Conservation (phyloP, 257 asterid species). For the Fraxinus cuspidata region DNA sequence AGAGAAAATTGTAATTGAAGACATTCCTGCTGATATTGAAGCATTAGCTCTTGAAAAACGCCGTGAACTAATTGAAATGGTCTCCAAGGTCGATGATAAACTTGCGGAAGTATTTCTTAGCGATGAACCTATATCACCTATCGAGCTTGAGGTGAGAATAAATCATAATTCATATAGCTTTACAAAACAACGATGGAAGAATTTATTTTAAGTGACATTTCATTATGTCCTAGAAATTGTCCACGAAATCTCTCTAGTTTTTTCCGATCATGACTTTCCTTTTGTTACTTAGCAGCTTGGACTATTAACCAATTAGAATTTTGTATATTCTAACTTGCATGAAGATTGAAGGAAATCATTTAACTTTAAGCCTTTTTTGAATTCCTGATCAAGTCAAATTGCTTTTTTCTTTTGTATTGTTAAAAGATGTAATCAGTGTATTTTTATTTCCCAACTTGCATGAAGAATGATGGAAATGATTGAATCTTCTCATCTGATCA, state of each 20-base stretch:
- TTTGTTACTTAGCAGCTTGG: neutral
- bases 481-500: neutral
- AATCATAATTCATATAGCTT: constrained; percentile 16
- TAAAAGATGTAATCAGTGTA: neutral
- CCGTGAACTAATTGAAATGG: constrained; percentile 79
- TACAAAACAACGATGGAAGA: neutral
- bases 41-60: constrained; percentile 72
- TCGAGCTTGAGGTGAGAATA: constrained; percentile 72
- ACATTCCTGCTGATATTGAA: constrained; percentile 73
- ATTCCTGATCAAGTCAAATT: neutral
- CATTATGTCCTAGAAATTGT: constrained; percentile 8
- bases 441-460: neutral
- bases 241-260: constrained; percentile 16
- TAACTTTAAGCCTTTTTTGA: neutral
- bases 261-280: neutral
- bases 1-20: constrained; percentile 71
- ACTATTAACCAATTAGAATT: neutral
- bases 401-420: neutral
- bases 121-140: constrained; percentile 83
- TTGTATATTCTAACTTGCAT: neutral
- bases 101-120: constrained; percentile 88
- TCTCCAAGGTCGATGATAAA: constrained; percentile 93
- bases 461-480: neutral
- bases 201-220: constrained; percentile 9
- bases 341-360: neutral